A percentile compares a stretch with the other conserved stretches of the same genome.
Conservation (phyloP, 2,329 filamentous ascomycete genomes). For the Cladophialophora psammophila region DNA sequence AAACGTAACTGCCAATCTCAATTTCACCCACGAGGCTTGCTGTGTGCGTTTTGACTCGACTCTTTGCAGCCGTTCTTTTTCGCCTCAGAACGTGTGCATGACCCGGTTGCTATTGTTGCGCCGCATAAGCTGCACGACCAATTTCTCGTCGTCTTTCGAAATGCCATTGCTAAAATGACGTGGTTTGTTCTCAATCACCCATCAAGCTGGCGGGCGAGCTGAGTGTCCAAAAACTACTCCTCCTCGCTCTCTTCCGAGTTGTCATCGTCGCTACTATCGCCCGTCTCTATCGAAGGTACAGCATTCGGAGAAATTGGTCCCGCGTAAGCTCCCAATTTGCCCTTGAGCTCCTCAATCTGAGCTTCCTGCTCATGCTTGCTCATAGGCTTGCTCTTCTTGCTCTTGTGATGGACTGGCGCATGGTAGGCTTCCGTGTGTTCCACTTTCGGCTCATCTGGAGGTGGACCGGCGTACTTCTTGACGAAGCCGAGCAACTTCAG, state of each 20-base stretch:
- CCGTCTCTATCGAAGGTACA: slow-evolving; percentile 52
- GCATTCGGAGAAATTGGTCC: slow-evolving; percentile 53
- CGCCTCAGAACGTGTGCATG: neutral
- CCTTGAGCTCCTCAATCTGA: slow-evolving; percentile 57
- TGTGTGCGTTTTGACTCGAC: neutral
- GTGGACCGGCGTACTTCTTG: slow-evolving; percentile 55
- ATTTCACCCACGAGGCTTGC: neutral
- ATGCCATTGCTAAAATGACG: neutral
- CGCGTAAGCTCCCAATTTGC: slow-evolving; percentile 55
- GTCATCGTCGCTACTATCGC: slow-evolving; percentile 57
- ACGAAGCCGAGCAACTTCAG: slow-evolving; percentile 56
- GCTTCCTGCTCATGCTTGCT: slow-evolving; percentile 60
- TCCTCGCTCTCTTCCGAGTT: slow-evolving; percentile 60
- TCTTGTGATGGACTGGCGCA: slow-evolving; percentile 50
- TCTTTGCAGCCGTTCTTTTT: neutral
- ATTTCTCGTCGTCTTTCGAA: neutral
- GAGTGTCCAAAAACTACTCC: slow-evolving; percentile 45
- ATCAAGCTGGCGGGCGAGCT: slow-evolving; percentile 6
- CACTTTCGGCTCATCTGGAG: slow-evolving; percentile 53
- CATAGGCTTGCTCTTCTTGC: slow-evolving; percentile 62
- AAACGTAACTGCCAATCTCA: neutral
- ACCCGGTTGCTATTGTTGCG: neutral
- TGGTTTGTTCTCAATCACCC: neutral
- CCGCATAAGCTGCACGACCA: neutral
- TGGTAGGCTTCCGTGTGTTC: slow-evolving; percentile 37